Percentiles rank a stretch among this genome's conserved stretches.
phyloP scores from a whole-genome alignment of 176 grass and related monocot species.

The Metroxylon sagu region DNA sequence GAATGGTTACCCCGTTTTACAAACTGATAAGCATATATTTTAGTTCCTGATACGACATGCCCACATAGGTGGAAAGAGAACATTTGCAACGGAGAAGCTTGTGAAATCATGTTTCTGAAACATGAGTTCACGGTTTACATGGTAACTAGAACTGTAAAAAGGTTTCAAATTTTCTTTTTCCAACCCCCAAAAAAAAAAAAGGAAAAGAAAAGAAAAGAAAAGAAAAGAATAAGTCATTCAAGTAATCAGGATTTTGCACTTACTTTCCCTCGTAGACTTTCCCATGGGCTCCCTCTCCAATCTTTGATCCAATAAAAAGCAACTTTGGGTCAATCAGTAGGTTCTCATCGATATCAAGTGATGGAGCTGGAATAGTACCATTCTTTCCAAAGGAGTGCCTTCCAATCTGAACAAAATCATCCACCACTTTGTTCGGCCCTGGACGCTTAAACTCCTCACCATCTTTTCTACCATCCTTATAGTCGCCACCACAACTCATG shows the following conservation, averaged over 20 bases:
- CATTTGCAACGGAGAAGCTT: too few relatives aligned
- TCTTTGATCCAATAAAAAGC: conserved; percentile 48
- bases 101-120: too few relatives aligned
- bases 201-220: too few relatives aligned
- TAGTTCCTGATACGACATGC: too few relatives aligned
- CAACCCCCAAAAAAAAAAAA: not conserved
- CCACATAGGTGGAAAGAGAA: too few relatives aligned
- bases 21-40: too few relatives aligned
- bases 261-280: conserved; percentile 56
- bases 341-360: conserved; percentile 35
- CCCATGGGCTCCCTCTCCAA: conserved; percentile 51
- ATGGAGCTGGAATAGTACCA: conserved; percentile 6
- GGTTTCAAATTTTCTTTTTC: too few relatives aligned
- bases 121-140: too few relatives aligned
- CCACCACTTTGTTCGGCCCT: conserved; percentile 15
- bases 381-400: conserved; percentile 21
- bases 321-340: conserved; percentile 40
- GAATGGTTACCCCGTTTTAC: too few relatives aligned
- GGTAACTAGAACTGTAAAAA: too few relatives aligned
- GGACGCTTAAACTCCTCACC: conserved; percentile 15
- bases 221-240: not conserved
- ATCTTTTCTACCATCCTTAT: conserved; percentile 11
- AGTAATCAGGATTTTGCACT: conserved; percentile 7
- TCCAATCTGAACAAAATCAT: conserved; percentile 29
- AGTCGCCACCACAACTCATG: conserved; percentile 18